A percentile compares a stretch with the other conserved stretches of the same genome.
phyloP scores from a whole-genome alignment of 2,329 filamentous ascomycete species.

The Knufia fluminis region DNA sequence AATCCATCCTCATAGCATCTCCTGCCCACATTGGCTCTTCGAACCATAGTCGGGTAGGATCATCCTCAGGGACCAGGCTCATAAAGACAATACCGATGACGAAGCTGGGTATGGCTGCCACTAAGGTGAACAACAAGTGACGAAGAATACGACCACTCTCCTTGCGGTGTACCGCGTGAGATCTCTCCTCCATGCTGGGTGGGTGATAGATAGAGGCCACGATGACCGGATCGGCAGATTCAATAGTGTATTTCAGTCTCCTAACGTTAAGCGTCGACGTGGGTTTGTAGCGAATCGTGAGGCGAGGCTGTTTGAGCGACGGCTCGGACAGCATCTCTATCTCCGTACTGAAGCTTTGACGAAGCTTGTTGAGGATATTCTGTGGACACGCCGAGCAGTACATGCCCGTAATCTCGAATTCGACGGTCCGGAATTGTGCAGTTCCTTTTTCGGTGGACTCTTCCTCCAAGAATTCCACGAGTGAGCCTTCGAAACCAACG shows the following conservation, averaged over 20 bases:
- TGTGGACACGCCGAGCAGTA: slow-evolving; percentile 64
- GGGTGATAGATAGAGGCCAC: slow-evolving; percentile 64
- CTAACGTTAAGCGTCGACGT: slow-evolving; percentile 67
- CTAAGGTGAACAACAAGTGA: slow-evolving; percentile 60
- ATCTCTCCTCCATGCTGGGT: slow-evolving; percentile 73
- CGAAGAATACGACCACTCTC: slow-evolving; percentile 61
- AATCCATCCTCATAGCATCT: slow-evolving; percentile 62
- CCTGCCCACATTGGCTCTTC: slow-evolving; percentile 64
- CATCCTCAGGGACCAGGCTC: slow-evolving; percentile 58
- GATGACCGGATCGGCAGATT: slow-evolving; percentile 57
- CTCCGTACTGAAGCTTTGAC: slow-evolving; percentile 20
- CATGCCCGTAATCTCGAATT: slow-evolving; percentile 61
- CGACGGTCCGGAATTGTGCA: slow-evolving; percentile 42
- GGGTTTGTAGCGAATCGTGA: slow-evolving; percentile 64
- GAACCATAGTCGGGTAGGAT: slow-evolving; percentile 53
- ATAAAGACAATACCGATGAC: slow-evolving; percentile 85
- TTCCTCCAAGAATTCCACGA: slow-evolving; percentile 41
- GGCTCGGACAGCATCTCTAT: slow-evolving; percentile 48
- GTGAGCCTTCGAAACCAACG: slow-evolving; percentile 56
- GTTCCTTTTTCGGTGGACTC: slow-evolving; percentile 27
- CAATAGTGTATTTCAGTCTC: slow-evolving; percentile 60
- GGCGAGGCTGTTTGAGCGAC: slow-evolving; percentile 53
- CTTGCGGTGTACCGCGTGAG: slow-evolving; percentile 58
- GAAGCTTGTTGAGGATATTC: slow-evolving; percentile 23
- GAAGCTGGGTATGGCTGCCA: slow-evolving; percentile 71